phyloP scores from a whole-genome alignment of 371 early-diverging fungal species.

The Phascolomyces articulosus region DNA sequence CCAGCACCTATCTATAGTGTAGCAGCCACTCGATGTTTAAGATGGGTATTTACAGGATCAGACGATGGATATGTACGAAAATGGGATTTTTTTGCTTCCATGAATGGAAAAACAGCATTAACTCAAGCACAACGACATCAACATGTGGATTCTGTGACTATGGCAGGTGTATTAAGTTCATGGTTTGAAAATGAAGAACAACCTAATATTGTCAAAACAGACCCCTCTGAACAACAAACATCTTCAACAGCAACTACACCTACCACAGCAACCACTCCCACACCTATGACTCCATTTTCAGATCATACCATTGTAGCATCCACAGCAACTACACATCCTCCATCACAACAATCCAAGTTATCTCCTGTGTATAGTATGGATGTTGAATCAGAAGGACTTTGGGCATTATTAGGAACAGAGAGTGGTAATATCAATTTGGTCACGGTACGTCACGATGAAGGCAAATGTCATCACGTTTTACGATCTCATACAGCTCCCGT shows the following conservation, averaged over 20 bases:
- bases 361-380: conserved; percentile 92
- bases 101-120: conserved; percentile 82
- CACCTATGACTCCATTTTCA: neutral
- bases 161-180: conserved; percentile 83
- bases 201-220: conserved; percentile 8
- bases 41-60: conserved; percentile 93
- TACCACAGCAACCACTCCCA: neutral
- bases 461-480: conserved; percentile 78
- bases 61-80: conserved; percentile 94
- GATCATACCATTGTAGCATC: neutral
- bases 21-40: conserved; percentile 81
- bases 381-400: conserved; percentile 90
- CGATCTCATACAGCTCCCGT: conserved; percentile 83
- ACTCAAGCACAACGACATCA: conserved; percentile 88
- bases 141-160: conserved; percentile 83
- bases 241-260: neutral
- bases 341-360: conserved; percentile 45
- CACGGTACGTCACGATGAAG: conserved; percentile 94
- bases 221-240: neutral
- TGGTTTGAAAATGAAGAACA: conserved; percentile 94
- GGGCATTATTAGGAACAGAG: conserved; percentile 82
- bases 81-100: conserved; percentile 88
- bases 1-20: conserved; percentile 76
- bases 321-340: neutral
- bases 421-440: conserved; percentile 87